A percentile compares a stretch with the other conserved stretches of the same genome.
phyloP scores from a whole-genome alignment of 371 early-diverging fungal genomes.

The Neoconidiobolus thromboides region DNA sequence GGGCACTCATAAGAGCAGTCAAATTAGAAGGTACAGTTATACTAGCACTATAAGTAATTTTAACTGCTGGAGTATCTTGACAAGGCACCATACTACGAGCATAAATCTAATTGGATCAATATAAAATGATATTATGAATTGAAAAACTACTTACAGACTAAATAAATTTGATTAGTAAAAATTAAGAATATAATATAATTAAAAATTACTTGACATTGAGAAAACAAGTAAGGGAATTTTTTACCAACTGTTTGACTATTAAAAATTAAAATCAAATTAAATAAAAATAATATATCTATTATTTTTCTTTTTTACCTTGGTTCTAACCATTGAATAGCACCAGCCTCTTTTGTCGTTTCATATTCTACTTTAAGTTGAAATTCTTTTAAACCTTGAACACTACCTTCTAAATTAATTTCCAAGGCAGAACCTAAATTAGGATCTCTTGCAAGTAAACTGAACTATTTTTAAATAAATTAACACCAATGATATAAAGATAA shows the following conservation, averaged over 20 bases:
- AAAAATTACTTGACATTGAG: constrained; percentile 75
- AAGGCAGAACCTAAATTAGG: constrained; percentile 57
- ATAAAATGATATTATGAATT: neutral
- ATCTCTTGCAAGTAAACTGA: constrained; percentile 14
- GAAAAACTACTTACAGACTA: neutral
- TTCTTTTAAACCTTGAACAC: constrained; percentile 18
- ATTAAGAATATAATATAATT: neutral
- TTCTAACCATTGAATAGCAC: constrained; percentile 79
- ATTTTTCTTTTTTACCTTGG: constrained; percentile 31
- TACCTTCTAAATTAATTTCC: constrained; percentile 30
- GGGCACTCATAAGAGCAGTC: constrained; percentile 44
- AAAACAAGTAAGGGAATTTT: constrained; percentile 82
- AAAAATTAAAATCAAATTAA: constrained; percentile 2
- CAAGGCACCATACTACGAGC: constrained; percentile 83
- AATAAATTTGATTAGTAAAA: neutral
- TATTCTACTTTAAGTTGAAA: constrained; percentile 47
- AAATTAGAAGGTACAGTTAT: constrained; percentile 50
- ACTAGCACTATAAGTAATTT: constrained; percentile 70
- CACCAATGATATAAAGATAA: neutral
- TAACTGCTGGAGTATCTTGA: constrained; percentile 86
- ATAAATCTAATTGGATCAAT: constrained; percentile 42
- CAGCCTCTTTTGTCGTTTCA: constrained; percentile 58
- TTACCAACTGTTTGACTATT: constrained; percentile 80
- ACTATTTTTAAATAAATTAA: neutral
- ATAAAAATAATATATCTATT: neutral